Percentiles rank a stretch among this genome's conserved stretches.
phyloP scores from a whole-genome alignment of 371 early-diverging fungal species.

The Rhizopus delemar region DNA sequence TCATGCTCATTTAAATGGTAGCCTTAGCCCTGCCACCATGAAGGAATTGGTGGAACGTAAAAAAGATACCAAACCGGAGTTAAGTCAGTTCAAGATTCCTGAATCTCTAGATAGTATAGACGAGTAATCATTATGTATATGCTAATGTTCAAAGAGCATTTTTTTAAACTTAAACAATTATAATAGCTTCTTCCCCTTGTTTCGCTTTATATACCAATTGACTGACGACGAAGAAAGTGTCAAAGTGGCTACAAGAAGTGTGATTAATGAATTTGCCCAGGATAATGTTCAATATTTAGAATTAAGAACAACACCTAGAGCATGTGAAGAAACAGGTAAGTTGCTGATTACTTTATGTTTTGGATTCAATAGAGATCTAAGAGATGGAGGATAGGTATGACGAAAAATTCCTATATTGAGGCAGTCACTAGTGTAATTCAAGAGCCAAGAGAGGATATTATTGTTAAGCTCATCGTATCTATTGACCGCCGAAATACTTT shows the following conservation, averaged over 20 bases:
- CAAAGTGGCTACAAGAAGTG: slow-evolving; percentile 38
- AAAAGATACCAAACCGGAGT: slow-evolving; percentile 37
- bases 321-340: slow-evolving; percentile 41
- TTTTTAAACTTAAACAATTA: not conserved
- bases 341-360: no score
- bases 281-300: slow-evolving; percentile 65
- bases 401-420: slow-evolving; percentile 57
- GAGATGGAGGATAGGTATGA: slow-evolving; percentile 38
- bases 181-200: slow-evolving; percentile 58
- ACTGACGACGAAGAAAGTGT: slow-evolving; percentile 54
- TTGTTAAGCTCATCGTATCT: slow-evolving; percentile 54
- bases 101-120: slow-evolving; percentile 34
- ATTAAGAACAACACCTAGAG: slow-evolving; percentile 62
- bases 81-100: slow-evolving; percentile 40
- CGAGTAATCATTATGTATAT: slow-evolving; percentile 25
- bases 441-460: slow-evolving; percentile 38
- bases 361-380: no score
- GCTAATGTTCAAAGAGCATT: not conserved
- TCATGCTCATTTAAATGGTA: slow-evolving; percentile 69
- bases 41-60: slow-evolving; percentile 44
- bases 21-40: slow-evolving; percentile 52
- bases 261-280: slow-evolving; percentile 57
- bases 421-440: slow-evolving; percentile 46
- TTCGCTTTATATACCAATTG: slow-evolving; percentile 58
- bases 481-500: slow-evolving; percentile 58